Evolutionary conservation across 495 filamentous ascomycete genomes (phyloP).

Genomic region (Xylona heveae): DNA sequence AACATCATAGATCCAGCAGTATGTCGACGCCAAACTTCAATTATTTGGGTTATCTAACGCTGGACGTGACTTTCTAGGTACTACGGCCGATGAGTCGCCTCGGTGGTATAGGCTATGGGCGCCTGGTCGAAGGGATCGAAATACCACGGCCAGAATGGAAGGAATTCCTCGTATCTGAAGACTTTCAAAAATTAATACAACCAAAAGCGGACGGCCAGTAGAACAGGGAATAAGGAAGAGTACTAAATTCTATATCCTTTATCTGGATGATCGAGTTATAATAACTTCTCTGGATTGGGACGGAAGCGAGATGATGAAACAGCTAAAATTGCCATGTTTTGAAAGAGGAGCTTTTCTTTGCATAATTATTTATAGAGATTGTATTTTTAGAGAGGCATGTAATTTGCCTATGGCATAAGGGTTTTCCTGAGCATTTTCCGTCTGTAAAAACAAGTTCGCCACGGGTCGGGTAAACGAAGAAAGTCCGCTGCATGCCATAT

Average conservation of each 20-base stretch:
- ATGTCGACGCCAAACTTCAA: conserved; percentile 1
- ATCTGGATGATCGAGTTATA: not conserved
- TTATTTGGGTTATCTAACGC: conserved; percentile 3
- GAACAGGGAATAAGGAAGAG: not conserved
- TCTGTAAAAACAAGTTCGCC: no score
- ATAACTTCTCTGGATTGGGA: no score
- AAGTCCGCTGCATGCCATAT: no score
- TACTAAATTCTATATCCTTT: not conserved
- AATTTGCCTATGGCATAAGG: no score
- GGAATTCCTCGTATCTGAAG: conserved; percentile 9
- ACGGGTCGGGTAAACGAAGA: no score
- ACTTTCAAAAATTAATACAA: conserved; percentile 13
- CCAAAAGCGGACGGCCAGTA: conserved; percentile 18
- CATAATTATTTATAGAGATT: no score
- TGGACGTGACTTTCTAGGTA: conserved; percentile 13
- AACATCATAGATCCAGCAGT: conserved; percentile 45
- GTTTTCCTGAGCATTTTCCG: no score
- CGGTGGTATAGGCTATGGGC: conserved; percentile 68
- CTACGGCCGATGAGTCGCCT: conserved; percentile 57
- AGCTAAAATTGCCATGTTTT: no score
- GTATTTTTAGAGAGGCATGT: no score
- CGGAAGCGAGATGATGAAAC: no score
- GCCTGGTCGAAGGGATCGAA: conserved; percentile 52
- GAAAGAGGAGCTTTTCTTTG: no score
- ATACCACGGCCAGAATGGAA: conserved; percentile 50